These are phyloP conservation scores for Tetradesmus lagerheimii DNA, from an alignment of 139 green algal genomes.

Conservation along the genomic window DNA sequence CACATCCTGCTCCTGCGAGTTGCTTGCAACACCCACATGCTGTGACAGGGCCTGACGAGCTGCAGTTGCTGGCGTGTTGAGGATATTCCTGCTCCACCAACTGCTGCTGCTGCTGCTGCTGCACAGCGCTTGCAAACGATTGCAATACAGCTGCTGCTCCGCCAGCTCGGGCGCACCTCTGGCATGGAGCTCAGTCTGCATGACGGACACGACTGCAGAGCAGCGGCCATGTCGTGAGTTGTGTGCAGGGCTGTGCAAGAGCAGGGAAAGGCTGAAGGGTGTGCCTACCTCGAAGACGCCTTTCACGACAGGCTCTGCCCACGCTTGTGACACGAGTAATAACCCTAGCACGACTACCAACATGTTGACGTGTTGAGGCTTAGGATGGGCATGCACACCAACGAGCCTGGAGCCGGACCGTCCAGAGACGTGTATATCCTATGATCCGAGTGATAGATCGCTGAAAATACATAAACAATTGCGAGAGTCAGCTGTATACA, in stretches of 20 bases:
- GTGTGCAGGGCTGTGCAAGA: background rate
- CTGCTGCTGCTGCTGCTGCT: background rate
- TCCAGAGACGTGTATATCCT: background rate
- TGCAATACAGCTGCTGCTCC: background rate
- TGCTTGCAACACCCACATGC: no score
- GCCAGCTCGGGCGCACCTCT: conserved; percentile 7
- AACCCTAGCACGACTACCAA: background rate
- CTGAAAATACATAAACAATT: background rate
- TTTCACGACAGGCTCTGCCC: background rate
- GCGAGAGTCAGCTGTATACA: background rate
- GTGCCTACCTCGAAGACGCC: conserved; percentile 16
- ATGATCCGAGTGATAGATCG: background rate
- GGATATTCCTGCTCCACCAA: background rate
- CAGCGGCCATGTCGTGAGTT: background rate
- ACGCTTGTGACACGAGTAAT: background rate
- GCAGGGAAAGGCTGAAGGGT: background rate
- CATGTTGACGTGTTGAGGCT: background rate
- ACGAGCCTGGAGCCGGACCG: background rate
- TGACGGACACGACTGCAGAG: conserved; percentile 13
- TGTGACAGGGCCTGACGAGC: background rate
- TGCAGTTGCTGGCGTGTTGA: background rate
- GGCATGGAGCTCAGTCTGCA: conserved; percentile 24
- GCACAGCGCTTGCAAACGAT: background rate
- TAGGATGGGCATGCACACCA: background rate
- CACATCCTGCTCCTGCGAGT: no score